Percentiles rank a stretch among this genome's conserved stretches.
phyloP scores from a whole-genome alignment of 1,284 basidiomycete genomes.

The Naganishia sp. region DNA sequence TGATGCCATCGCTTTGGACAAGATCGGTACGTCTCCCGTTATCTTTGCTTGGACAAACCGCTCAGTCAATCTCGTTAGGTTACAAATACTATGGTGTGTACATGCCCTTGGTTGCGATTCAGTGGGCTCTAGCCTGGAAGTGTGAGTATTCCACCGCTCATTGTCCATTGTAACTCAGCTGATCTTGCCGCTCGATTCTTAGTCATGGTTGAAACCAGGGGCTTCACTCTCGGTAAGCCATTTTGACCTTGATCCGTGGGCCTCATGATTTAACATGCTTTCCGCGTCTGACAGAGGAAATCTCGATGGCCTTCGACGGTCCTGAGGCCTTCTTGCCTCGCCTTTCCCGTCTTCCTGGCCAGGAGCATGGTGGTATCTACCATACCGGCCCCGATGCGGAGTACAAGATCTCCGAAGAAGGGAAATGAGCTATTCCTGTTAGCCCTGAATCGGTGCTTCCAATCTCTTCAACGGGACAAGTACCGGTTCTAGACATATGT shows the following conservation, averaged over 20 bases:
- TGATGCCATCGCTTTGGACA: constrained; percentile 51
- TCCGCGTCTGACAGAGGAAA: constrained; percentile 42
- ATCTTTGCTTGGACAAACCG: neutral
- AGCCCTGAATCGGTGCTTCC: too few species aligned
- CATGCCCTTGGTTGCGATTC: constrained; percentile 48
- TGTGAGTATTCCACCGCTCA: constrained; percentile 23
- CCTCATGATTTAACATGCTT: neutral
- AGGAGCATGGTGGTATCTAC: constrained; percentile 15
- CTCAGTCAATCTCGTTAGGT: constrained; percentile 24
- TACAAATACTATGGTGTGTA: constrained; percentile 53
- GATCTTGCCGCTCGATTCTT: constrained; percentile 1
- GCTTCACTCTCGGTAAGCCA: constrained; percentile 47
- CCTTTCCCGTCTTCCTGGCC: constrained; percentile 1
- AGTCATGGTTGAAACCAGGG: constrained; percentile 53
- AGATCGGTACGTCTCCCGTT: constrained; percentile 41
- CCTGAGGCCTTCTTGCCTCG: constrained; percentile 29
- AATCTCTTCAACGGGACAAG: too few species aligned
- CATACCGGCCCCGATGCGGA: constrained; percentile 9
- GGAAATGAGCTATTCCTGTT: neutral
- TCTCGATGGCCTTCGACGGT: constrained; percentile 48
- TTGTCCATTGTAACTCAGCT: neutral
- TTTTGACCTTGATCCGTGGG: neutral
- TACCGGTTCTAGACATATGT: too few species aligned
- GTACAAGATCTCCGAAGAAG: constrained; percentile 21
- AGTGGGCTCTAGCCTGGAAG: constrained; percentile 43